A percentile compares a stretch with the other conserved stretches of the same genome.
Conservation (phyloP, 805 yeast genomes). For the Scheffersomyces spartinae region DNA sequence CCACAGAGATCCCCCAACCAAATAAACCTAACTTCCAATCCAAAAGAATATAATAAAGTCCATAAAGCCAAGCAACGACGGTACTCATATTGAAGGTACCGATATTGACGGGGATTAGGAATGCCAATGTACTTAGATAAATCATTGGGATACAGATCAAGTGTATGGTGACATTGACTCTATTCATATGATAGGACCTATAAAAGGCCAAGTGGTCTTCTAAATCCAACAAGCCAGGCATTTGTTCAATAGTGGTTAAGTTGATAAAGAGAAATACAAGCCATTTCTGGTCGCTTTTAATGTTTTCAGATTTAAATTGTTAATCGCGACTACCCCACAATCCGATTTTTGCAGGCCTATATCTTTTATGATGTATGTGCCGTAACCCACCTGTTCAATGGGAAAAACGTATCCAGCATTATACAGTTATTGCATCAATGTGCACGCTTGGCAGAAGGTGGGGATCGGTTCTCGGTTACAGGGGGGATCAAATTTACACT, state of each 20-base stretch:
- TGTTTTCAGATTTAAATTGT: too few relatives aligned
- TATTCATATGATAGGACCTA: constrained; percentile 24
- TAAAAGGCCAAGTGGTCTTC: constrained; percentile 28
- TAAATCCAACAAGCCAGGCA: constrained; percentile 24
- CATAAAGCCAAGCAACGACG: constrained; percentile 16
- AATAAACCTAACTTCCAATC: constrained; percentile 32
- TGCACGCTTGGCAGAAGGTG: too few relatives aligned
- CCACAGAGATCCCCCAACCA: too few relatives aligned
- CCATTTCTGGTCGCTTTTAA: too few relatives aligned
- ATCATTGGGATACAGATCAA: constrained; percentile 30
- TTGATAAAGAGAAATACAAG: too few relatives aligned
- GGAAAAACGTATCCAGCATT: too few relatives aligned
- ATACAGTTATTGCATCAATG: too few relatives aligned
- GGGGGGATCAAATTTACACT: neutral
- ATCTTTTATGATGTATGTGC: too few relatives aligned
- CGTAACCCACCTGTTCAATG: too few relatives aligned
- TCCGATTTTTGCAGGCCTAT: neutral
- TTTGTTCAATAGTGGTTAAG: too few relatives aligned
- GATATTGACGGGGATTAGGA: constrained; percentile 7
- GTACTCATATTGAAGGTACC: constrained; percentile 24
- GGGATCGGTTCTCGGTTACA: too few relatives aligned
- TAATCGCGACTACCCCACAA: too few relatives aligned
- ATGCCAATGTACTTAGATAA: constrained; percentile 16
- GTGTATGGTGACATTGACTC: constrained; percentile 27
- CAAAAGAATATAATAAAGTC: constrained; percentile 20